phyloP scores from a whole-genome alignment of 2,329 filamentous ascomycete species.

The Leptosphaerulina australis region DNA sequence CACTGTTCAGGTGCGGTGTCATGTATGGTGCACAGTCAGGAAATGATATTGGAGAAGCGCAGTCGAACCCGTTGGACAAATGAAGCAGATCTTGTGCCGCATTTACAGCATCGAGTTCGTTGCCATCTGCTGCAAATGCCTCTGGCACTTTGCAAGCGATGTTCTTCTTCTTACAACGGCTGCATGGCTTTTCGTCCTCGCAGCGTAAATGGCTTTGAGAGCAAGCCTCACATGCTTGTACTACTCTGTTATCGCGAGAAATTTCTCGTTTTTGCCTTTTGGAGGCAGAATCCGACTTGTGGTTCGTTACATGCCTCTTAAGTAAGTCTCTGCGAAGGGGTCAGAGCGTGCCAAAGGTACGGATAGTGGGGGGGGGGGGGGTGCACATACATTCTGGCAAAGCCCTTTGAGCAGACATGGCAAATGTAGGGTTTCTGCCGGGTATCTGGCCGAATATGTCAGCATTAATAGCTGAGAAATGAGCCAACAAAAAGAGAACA shows the following conservation, averaged over 20 bases:
- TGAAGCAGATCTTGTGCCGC: constrained; percentile 42
- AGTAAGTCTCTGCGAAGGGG: constrained; percentile 52
- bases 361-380: neutral
- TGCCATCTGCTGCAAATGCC: constrained; percentile 18
- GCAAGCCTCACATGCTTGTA: constrained; percentile 60
- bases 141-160: constrained; percentile 50
- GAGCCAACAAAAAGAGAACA: no score
- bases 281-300: constrained; percentile 46
- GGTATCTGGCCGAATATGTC: constrained; percentile 34
- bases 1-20: constrained; percentile 4
- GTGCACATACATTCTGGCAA: constrained; percentile 51
- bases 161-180: constrained; percentile 57
- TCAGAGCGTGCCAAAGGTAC: constrained; percentile 2
- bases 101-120: constrained; percentile 33
- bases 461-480: constrained; percentile 9
- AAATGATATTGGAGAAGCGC: constrained; percentile 19
- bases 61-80: constrained; percentile 35
- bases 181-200: constrained; percentile 61
- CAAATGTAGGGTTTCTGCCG: constrained; percentile 56
- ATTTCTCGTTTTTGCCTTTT: constrained; percentile 36
- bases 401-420: constrained; percentile 54
- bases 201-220: constrained; percentile 60
- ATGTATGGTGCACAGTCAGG: constrained; percentile 6
- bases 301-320: constrained; percentile 57
- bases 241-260: constrained; percentile 36